Base-by-base conservation (phyloP, 768 basidiomycete genomes). In the Mycena belliarum region DNA sequence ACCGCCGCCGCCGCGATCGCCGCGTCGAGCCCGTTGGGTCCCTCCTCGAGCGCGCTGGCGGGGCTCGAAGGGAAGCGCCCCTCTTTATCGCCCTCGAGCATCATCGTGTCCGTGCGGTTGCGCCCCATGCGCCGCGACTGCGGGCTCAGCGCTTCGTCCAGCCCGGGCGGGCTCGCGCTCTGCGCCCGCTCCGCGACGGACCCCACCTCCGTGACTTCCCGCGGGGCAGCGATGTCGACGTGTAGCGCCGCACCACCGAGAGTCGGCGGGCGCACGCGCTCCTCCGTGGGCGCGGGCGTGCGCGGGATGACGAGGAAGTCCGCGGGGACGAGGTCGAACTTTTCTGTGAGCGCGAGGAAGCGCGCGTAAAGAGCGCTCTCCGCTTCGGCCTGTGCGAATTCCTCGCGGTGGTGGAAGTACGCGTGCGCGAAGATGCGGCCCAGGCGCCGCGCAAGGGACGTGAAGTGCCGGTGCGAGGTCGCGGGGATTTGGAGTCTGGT, bases 381-480 rank as follows among this genome's bases (percentile, higher is more conserved):
- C 7, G 86, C 91, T 74, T 95, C 93, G 28, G 89, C 89, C 69
- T 92, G 89, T 64, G 92, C 89, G 69, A 96, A 96, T 0, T 85
- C 85, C 69, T 95, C 94, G 61, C 92, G 88, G 72, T 96, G 94
- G 70, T 94, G 93, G 75, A 89, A 95, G 77, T 94, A 98, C 2
- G 95, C 94, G 72, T 99, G 96, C 0, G 93, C 92, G 68, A 99
- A 98, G 61, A 98, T 95, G 35, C 96, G 86, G 1, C 94, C 94
- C 2, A 98, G 85, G 15, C 96, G 86, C 0, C 96, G 85, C 20
- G 93, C 92, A 23, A 96, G 86, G 16, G 91, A 93, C 47, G 88
- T 81, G 71, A 95, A 97, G 72, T 94, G 93, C n/a, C 90, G 83
- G 60, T 87, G 82, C 0, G 93, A 96, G 3, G 88, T 81, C 41